A percentile compares a stretch with the other conserved stretches of the same genome.
Evolutionary conservation across 306 rosid genomes (phyloP).

Genomic region (Malus fusca): DNA sequence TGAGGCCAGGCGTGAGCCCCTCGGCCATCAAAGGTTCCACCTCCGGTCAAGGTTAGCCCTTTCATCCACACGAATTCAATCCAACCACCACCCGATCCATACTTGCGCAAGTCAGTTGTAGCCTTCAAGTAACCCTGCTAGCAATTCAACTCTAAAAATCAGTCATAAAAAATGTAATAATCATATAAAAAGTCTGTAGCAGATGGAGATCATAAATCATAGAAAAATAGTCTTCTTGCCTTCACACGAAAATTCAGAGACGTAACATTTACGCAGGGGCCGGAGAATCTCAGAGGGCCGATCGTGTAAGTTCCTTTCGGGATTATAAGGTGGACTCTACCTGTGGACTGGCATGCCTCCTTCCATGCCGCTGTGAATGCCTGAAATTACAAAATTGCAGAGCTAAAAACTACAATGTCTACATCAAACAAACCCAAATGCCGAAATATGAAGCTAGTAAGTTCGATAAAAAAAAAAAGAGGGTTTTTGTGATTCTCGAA

Average conservation of each 20-base stretch:
- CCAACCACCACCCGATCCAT: constrained; percentile 34
- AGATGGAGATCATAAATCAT: background rate
- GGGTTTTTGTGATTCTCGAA: background rate
- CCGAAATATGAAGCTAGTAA: background rate
- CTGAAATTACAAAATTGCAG: constrained; percentile 15
- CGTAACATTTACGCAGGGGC: constrained; percentile 35
- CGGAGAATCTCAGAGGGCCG: constrained; percentile 34
- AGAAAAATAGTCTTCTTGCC: constrained; percentile 15
- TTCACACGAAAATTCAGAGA: constrained; percentile 28
- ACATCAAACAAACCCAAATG: background rate
- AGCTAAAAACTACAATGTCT: background rate
- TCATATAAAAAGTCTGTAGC: background rate
- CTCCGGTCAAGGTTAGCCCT: constrained; percentile 43
- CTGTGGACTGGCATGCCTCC: constrained; percentile 31
- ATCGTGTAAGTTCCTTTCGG: constrained; percentile 38
- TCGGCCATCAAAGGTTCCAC: constrained; percentile 46
- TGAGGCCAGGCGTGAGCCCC: constrained; percentile 47
- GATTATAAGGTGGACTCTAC: constrained; percentile 26
- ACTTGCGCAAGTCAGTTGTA: constrained; percentile 30
- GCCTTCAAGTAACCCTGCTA: constrained; percentile 47
- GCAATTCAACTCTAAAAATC: background rate
- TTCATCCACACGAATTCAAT: constrained; percentile 28
- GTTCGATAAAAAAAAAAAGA: no score
- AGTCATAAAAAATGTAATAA: no score
- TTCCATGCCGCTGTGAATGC: constrained; percentile 39